Base-by-base conservation (phyloP, 202 grass and related monocot species). In the Setaria viridis region DNA sequence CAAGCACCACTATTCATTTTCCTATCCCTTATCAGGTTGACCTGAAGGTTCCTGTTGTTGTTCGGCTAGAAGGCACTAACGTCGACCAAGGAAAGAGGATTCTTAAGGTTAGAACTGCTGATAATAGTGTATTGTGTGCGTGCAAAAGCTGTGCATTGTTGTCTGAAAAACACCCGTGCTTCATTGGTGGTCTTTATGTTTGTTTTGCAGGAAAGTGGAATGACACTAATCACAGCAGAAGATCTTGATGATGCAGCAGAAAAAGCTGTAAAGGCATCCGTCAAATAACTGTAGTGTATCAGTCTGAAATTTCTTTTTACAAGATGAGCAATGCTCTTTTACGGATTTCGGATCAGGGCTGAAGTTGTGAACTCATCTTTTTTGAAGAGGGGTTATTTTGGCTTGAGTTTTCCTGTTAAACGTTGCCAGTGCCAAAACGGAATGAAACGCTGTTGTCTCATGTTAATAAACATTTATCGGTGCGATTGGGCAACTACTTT, bases 31-130 rank as follows among this genome's bases (percentile, higher is more conserved):
- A 43, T 79, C 78, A 99, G 97, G 97, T 99, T 86, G 91, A 86
- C 74, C 85, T 99, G 75, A 93, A 99, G 93, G 97, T 99, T 50
- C 97, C 97, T 85, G 97, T 99, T 71, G 87, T 99, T 69, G 94
- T 99, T 80, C 97, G 97, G 70, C 84, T 99, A 64, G 97, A 99
- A 91, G 97, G 97, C 66, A 99, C 97, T 69, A 99, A 99, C 79
- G 97, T 99, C 20, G 97, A 99, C 88, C 97, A 94, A 82, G 97
- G 97, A 88, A 99, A 99, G 82, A 92, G 97, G 89, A 99, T 99
- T 93, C 97, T 99, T 4, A 99, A 99, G 94, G 97, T 98, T 88
- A 69, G 39, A 84, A 60, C 45, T 77, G 62, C 14, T 83, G 29
- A 64, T 76, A 8, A 54, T 72, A 21, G n/a, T 56, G 32, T 29